Percentiles rank a stretch among this genome's conserved stretches.
Conservation (phyloP, 2,329 filamentous ascomycete species). For the Penicillium sumatraense region DNA sequence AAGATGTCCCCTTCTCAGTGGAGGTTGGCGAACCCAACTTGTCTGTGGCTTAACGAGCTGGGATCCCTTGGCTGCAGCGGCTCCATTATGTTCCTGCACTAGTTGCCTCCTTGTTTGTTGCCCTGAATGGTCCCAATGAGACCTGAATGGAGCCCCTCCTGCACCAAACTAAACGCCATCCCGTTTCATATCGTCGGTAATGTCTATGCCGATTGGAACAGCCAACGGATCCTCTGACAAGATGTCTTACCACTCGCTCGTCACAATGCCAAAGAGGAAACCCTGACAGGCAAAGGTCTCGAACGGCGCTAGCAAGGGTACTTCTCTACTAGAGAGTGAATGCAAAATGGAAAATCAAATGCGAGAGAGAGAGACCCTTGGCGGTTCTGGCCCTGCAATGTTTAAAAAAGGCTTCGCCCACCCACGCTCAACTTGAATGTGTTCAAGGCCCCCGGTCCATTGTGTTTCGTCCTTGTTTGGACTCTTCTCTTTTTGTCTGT, state of each 20-base stretch:
- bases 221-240: conserved; percentile 9
- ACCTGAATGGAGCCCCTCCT: too few relatives aligned
- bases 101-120: conserved; percentile 11
- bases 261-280: background rate
- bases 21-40: background rate
- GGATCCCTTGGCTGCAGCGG: conserved; percentile 5
- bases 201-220: conserved; percentile 21
- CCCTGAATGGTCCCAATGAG: conserved; percentile 15
- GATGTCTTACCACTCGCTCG: conserved; percentile 22
- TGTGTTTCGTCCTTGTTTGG: background rate
- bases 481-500: conserved; percentile 7
- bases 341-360: background rate
- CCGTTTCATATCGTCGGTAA: conserved; percentile 18
- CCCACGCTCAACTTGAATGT: background rate
- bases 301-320: conserved; percentile 1
- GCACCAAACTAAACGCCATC: conserved; percentile 2
- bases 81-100: conserved; percentile 28
- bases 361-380: conserved; percentile 1
- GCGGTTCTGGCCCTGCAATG: background rate
- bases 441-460: background rate
- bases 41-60: background rate
- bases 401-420: conserved; percentile 5
- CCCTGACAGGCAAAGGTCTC: background rate
- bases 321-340: background rate
- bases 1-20: background rate